Evolutionary conservation across 2,329 filamentous ascomycete species (phyloP).

Genomic region (Paecilomyces sp.): DNA sequence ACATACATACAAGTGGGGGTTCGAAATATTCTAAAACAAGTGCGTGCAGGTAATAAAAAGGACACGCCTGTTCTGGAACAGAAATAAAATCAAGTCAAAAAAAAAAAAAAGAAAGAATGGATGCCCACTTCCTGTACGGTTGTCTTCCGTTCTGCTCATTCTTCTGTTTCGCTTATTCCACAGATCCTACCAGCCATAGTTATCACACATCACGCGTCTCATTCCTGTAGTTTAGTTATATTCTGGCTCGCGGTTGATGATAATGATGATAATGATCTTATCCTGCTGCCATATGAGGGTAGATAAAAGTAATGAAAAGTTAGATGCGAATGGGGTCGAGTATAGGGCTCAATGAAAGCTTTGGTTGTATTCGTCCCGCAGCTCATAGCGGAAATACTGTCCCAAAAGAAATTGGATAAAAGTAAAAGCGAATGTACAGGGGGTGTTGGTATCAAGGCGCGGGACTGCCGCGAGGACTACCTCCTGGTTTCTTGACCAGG

Average conservation of each 20-base stretch:
- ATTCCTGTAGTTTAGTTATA: background rate
- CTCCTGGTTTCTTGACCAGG: conserved; percentile 47
- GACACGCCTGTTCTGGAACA: background rate
- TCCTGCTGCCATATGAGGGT: background rate
- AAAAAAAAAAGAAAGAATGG: no score
- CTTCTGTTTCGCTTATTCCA: background rate
- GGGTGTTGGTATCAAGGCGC: conserved; percentile 8
- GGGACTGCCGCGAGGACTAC: conserved; percentile 30
- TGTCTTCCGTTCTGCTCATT: background rate
- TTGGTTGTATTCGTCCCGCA: conserved; percentile 10
- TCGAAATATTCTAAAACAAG: background rate
- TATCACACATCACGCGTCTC: background rate
- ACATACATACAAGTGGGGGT: background rate
- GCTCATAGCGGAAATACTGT: background rate
- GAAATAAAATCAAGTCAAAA: background rate
- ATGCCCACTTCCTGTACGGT: background rate
- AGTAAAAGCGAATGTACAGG: background rate
- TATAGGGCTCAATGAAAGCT: background rate
- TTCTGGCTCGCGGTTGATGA: background rate
- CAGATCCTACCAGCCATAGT: background rate
- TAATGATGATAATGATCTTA: background rate
- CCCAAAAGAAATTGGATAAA: background rate
- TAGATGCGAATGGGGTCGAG: conserved; percentile 1
- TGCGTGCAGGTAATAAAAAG: background rate
- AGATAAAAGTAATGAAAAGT: background rate